Conservation (phyloP, 2,329 filamentous ascomycete genomes). For the Alternaria sp. region DNA sequence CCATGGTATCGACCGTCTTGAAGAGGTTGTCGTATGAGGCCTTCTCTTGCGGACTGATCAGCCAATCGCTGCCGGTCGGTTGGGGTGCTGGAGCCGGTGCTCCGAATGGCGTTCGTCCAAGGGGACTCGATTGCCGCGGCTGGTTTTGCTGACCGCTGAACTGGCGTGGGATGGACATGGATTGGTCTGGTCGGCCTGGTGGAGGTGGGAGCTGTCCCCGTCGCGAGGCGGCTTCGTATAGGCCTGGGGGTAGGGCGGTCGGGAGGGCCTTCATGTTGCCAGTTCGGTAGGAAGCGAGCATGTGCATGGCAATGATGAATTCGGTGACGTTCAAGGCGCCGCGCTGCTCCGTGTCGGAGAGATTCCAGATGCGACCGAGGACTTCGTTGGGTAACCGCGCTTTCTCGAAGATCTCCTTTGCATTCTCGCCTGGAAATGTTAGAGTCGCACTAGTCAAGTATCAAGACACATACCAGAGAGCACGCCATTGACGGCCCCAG, state of each 20-base stretch:
- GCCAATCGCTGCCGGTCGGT: conserved; percentile 73
- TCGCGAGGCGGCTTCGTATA: conserved; percentile 89
- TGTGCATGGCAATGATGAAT: conserved; percentile 98
- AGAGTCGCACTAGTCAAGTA: not conserved
- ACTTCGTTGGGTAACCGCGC: conserved; percentile 88
- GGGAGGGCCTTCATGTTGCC: conserved; percentile 81
- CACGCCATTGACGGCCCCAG: conserved; percentile 76
- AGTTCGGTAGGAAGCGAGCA: conserved; percentile 89
- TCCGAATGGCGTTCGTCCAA: conserved; percentile 59
- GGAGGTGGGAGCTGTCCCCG: conserved; percentile 53
- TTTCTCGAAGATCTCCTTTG: conserved; percentile 94
- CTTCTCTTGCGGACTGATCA: conserved; percentile 84
- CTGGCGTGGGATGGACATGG: conserved; percentile 76
- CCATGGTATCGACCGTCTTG: conserved; percentile 78
- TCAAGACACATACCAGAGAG: conserved; percentile 64
- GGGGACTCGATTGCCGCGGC: conserved; percentile 65
- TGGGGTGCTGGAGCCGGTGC: conserved; percentile 59
- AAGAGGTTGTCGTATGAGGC: conserved; percentile 87
- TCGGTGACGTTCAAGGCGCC: conserved; percentile 86
- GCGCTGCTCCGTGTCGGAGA: conserved; percentile 91
- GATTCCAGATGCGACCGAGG: conserved; percentile 93
- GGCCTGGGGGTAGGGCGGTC: conserved; percentile 76
- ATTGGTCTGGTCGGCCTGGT: conserved; percentile 55
- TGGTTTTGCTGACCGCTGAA: conserved; percentile 68
- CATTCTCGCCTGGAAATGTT: conserved; percentile 70